phyloP scores from a whole-genome alignment of 129 eudicot genomes.

The Centaurea solstitialis region DNA sequence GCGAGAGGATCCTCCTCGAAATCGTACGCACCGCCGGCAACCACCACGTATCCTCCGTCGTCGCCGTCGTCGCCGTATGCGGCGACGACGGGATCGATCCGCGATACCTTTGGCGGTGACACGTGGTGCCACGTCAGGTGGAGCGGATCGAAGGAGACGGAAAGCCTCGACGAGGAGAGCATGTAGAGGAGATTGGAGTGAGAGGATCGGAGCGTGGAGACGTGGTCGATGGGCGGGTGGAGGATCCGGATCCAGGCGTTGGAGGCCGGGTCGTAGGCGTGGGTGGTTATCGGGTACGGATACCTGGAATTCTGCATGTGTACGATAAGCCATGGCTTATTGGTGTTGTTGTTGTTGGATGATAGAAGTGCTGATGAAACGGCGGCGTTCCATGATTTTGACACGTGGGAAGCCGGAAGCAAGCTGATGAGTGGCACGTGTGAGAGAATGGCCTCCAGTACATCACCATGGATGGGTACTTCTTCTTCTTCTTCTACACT shows the following conservation, averaged over 20 bases:
- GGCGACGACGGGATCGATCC: slow-evolving; percentile 66
- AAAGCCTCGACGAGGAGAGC: slow-evolving; percentile 37
- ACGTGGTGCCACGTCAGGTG: slow-evolving; percentile 61
- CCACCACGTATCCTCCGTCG: slow-evolving; percentile 41
- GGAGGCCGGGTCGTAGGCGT: slow-evolving; percentile 67
- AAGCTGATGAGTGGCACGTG: slow-evolving; percentile 60
- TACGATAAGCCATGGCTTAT: slow-evolving; percentile 72
- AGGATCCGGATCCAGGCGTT: slow-evolving; percentile 48
- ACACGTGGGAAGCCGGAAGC: slow-evolving; percentile 48
- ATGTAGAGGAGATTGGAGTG: slow-evolving; percentile 53
- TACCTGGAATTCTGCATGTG: slow-evolving; percentile 43
- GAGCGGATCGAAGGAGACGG: slow-evolving; percentile 58
- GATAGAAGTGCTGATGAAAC: slow-evolving; percentile 39
- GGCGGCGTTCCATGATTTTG: slow-evolving; percentile 59
- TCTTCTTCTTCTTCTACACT: not conserved
- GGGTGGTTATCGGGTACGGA: slow-evolving; percentile 38
- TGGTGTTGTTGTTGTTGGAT: slow-evolving; percentile 25
- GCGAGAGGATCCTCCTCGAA: slow-evolving; percentile 64
- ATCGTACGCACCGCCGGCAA: slow-evolving; percentile 61
- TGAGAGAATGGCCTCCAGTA: slow-evolving; percentile 48
- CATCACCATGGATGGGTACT: slow-evolving; percentile 46
- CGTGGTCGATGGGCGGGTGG: slow-evolving; percentile 27
- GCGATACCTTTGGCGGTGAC: slow-evolving; percentile 44
- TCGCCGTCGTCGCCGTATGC: too few relatives aligned
- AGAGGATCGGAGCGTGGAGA: slow-evolving; percentile 49